Evolutionary conservation across 2,329 filamentous ascomycete genomes (phyloP), one percentile per base, ranked within the genome.

Genomic region (Aspergillus novofumigatus): DNA sequence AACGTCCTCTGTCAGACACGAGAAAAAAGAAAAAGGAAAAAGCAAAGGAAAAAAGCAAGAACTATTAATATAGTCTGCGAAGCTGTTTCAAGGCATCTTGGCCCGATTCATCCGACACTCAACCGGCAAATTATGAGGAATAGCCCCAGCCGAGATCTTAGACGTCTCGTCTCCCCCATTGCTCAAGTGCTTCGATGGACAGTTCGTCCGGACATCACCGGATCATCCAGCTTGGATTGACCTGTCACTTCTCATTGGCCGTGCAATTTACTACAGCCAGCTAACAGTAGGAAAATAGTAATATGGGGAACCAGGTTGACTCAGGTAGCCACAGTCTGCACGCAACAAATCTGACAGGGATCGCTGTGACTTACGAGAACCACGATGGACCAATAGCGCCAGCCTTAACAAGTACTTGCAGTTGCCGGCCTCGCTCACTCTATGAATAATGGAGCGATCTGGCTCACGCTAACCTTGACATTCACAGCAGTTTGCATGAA

Each of bases 161-260:
- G 32, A 17, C 14, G 14, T 17, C 32, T 17, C 14, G 5, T 38
- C 14, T 38, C 32, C 32, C 32, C 14, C 14, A 7, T 17, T 17
- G 6, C 14, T 17, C 1, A 14, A 17, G 32, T 2, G 14, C 26
- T 48, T 55, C 53, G 48, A 55, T 55, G 26, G 47, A 48, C 53
- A 55, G 53, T 55, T 55, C 53, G 53, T 55, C 53, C 45, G 53
- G 48, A 29, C 38, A 26, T 51, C 51, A 38, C 53, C 47, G 41
- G 53, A 23, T 55, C 38, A 21, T 20, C 26, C 25, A 44, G 8
- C 20, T 23, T 9, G 25, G 4, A 26, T 45, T 51, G 53, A 49
- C 14, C 20, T 26, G 10, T 10, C 26, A 25, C 32, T 17, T 21
- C 8, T 11, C 5, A 17, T 47, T 45, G 35, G 53, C 53, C 48